Base-by-base conservation (phyloP, 148 eudicot species). In the Cornus florida region DNA sequence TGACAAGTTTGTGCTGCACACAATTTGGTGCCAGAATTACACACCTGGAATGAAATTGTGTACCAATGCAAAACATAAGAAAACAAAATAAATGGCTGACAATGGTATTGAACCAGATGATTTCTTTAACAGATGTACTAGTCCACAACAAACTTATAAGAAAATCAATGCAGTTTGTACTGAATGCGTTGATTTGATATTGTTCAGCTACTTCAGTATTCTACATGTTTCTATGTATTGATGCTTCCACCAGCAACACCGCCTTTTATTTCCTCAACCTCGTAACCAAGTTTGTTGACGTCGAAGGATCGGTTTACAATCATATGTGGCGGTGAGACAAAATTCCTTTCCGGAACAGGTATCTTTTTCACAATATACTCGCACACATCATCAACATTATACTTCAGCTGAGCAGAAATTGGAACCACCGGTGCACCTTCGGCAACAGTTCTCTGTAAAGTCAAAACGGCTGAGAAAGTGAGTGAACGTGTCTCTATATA, bases 221-320 rank as follows among this genome's bases (percentile, higher is more conserved):
- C 38, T 35, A 1, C 38, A 35, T 35, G 38, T 35, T 2, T 35
- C 38, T 35, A 71, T 7, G 1, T 31, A 35, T 22, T 13, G 79
- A 96, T 96, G 83, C 98, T 96, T 78, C 98, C 98, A 80, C 99
- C 99, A 80, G 99, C 99, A 81, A 96, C 99, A 78, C 99, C 99
- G 71, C 99, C 99, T 81, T 75, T 87, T 56, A 96, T 88, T 14
- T 96, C 98, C 89, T 92, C 99, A 83, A 93, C 99, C 83, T 93
- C 99, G 86, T 73, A 96, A 1, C 98, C 98, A 60, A 98, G 99
- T 79, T 96, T 93, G 78, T 96, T 96, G 75, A 96, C 98, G 71
- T 96, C 99, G 84, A 96, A 96, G 7, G 99, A 96, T 43, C 98
- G 91, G 77, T 93, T 96, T 22, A 96, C 94, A 59, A 96, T 96